Evolutionary conservation across 176 grass and related monocot genomes (phyloP).

Genomic region (Triticum timopheevii): DNA sequence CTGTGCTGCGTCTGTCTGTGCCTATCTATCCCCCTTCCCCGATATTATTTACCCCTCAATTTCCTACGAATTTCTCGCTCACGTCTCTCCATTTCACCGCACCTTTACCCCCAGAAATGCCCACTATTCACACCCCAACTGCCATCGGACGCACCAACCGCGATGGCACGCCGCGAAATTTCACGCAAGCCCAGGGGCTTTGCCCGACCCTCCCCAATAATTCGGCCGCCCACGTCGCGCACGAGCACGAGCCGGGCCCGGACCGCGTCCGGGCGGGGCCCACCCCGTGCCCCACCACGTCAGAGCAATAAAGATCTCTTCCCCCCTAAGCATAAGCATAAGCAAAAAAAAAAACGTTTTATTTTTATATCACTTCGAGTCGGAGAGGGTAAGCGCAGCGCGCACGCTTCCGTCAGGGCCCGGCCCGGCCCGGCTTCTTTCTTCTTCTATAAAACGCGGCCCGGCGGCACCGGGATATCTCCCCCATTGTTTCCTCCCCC

Average conservation of each 20-base stretch:
- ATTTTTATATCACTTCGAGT: no score
- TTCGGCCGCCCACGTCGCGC: conserved; percentile 20
- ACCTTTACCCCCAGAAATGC: neutral
- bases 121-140: neutral
- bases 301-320: no score
- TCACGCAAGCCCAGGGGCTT: neutral
- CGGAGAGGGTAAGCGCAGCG: neutral
- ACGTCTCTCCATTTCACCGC: neutral
- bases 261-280: neutral
- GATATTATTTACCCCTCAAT: neutral
- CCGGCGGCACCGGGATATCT: neutral
- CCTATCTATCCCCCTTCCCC: neutral
- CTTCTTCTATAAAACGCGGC: conserved; percentile 20
- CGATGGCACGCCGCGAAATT: conserved; percentile 19
- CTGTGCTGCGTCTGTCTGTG: no score
- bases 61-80: neutral
- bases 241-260: neutral
- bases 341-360: no score
- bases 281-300: neutral
- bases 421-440: neutral
- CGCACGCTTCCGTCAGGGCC: conserved; percentile 2
- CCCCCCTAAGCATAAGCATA: no score
- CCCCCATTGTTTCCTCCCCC: neutral
- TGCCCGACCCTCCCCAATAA: neutral
- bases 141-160: neutral